A percentile compares a stretch with the other conserved stretches of the same genome.
Conservation (phyloP, 164 flowering plant genomes). For the Magnolia changhungtana region DNA sequence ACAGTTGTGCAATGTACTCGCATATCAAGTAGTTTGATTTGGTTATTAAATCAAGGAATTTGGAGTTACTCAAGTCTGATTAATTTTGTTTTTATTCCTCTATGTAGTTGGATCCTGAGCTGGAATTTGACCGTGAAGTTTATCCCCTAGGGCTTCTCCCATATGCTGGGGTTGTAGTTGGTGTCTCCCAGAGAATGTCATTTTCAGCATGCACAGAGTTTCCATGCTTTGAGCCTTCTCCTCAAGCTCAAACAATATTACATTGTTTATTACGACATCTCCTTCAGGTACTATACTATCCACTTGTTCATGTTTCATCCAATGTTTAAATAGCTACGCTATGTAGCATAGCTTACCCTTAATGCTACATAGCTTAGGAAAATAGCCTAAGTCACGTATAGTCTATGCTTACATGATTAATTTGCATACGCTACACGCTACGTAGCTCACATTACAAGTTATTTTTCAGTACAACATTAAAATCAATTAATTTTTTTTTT, state of each 20-base stretch:
- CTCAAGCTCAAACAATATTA: constrained; percentile 98
- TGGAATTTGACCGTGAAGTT: constrained; percentile 98
- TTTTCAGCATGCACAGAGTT: constrained; percentile 94
- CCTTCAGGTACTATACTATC: constrained; percentile 65
- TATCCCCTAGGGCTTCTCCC: constrained; percentile 98
- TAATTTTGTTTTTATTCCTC: too few relatives aligned
- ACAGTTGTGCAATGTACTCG: too few relatives aligned
- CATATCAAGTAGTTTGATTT: too few relatives aligned
- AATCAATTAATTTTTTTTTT: too few relatives aligned
- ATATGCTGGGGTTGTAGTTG: constrained; percentile 95
- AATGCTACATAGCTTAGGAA: too few relatives aligned
- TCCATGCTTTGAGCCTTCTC: constrained; percentile 96
- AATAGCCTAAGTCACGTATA: too few relatives aligned
- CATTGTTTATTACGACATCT: constrained; percentile 97
- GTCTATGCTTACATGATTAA: too few relatives aligned
- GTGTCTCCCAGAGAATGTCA: constrained; percentile 93
- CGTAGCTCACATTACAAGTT: too few relatives aligned
- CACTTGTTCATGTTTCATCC: neutral
- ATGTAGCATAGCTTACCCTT: too few relatives aligned
- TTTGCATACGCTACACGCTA: too few relatives aligned
- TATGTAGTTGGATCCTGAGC: constrained; percentile 91
- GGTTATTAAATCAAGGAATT: neutral
- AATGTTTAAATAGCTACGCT: too few relatives aligned
- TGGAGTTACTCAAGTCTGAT: neutral
- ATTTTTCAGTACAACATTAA: too few relatives aligned